phyloP scores from a whole-genome alignment of 805 yeast species.

The Kodamaea sagamina region DNA sequence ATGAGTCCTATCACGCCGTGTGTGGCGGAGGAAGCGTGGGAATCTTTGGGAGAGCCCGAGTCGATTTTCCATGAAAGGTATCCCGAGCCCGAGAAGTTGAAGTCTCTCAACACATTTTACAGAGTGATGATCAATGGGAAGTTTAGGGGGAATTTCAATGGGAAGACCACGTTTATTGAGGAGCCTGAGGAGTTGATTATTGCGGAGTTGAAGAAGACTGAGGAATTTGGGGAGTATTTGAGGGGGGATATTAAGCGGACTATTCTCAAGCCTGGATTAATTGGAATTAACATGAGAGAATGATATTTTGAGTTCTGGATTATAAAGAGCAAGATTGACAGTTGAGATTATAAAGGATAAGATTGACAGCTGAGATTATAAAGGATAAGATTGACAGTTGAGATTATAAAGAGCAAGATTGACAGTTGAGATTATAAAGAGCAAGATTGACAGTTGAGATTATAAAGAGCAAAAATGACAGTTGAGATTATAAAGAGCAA shows the following conservation, averaged over 20 bases:
- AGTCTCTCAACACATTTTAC: constrained; percentile 43
- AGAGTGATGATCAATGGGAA: constrained; percentile 77
- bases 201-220: constrained; percentile 21
- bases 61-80: constrained; percentile 62
- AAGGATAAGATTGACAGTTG: no score
- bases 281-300: constrained; percentile 21
- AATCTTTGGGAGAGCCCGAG: constrained; percentile 43
- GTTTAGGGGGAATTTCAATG: constrained; percentile 50
- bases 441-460: no score
- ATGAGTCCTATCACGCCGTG: constrained; percentile 84
- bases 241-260: constrained; percentile 48
- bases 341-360: no score
- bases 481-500: no score
- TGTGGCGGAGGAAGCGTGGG: constrained; percentile 82
- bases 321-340: no score
- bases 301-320: no score
- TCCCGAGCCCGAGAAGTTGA: constrained; percentile 54
- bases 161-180: constrained; percentile 34
- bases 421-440: no score
- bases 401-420: no score
- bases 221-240: constrained; percentile 15
- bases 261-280: constrained; percentile 54
- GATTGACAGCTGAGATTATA: no score
- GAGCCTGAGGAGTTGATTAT: constrained; percentile 34
- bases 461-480: no score